Evolutionary conservation across 2,329 filamentous ascomycete genomes (phyloP), one percentile per base, ranked within the genome.

Genomic region (Davidsoniella eucalypti): DNA sequence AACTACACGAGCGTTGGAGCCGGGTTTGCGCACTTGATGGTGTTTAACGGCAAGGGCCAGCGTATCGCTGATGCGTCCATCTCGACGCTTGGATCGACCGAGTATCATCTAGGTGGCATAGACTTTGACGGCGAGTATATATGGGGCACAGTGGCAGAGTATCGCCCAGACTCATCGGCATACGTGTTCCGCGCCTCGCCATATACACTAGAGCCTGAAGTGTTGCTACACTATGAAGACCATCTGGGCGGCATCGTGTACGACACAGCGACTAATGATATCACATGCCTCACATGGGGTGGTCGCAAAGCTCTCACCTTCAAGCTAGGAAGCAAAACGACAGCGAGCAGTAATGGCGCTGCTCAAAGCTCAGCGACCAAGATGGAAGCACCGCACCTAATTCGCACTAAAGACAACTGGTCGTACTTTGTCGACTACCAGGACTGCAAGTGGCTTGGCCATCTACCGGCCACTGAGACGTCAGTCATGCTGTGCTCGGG

Each of bases 381-480:
- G 25, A 46, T 17, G 23, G 38, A 36, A 18, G 17, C 47, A 9
- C 37, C 44, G 33, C 49, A 52, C 2, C 57, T 61, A 1, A 41
- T 53, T 1, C 49, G 17, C 1, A 52, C 57, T 0, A 54, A 59
- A 14, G 56, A 54, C 4, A 70, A 71, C 46, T 68, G 67, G 0
- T 65, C 60, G 36, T 63, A 68, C 55, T 72, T 64, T 57, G 57
- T 68, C 50, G 70, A 72, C 53, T 72, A 72, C 55, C 69, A 73
- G 57, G 70, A 72, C 61, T 72, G 69, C 60, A 72, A 72, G 56
- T 71, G 66, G 57, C 59, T 72, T 0, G 70, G 69, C 3, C 64
- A 63, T 54, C 62, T 64, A 12, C 53, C 56, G 8, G 53, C 59
- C 5, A 67, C 67, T 44, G 55, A 55, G n/a, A 57, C 53, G n/a